Base-by-base conservation (phyloP, 2,329 filamentous ascomycete genomes). In the Trichocomaceae sp. region DNA sequence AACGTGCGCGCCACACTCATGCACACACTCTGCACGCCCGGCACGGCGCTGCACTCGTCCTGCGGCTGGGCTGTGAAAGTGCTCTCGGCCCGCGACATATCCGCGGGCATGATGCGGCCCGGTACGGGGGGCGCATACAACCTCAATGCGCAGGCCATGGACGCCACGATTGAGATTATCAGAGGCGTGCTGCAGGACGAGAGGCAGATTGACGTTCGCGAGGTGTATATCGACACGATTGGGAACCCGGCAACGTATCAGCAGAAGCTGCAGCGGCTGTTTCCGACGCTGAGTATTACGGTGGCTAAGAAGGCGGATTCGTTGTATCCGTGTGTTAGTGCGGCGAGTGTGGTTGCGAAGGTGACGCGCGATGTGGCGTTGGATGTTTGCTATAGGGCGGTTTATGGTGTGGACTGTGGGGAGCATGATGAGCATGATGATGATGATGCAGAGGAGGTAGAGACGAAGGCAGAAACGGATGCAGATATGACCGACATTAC, bases 191-290 rank as follows among this genome's bases (percentile, higher is more conserved):
- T 93, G 35, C n/a, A n/a, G n/a, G 83, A 83, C 8, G 78, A 79
- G 19, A 63, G 63, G 15, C 88, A 89, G 35, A 87, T 97, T 59
- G 90, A 95, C 69, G 78, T 97, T 4, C 81, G 79, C 55, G 89
- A 96, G 71, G 88, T 99, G 50, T 99, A 90, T 70, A 91, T 99
- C 67, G 92, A 99, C 73, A 97, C 92, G 2, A 87, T 97, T 66
- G 92, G 92, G 33, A 86, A 80, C 54, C 91, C 92, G 1, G 83
- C 81, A 17, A 76, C 83, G 3, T 96, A 97, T 76, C 91, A 97
- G 77, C 83, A 82, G 66, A 89, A 86, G 66, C 77, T 99, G 52
- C 87, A 92, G 73, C 79, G 84, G 57, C 79, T 95, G 51, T 97
- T 97, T 69, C 92, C 93, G 1, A 85, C 84, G 0, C 74, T 84